These are phyloP conservation scores for Helicostylum pulchrum DNA, from an alignment of 192 early-diverging fungal species.

Conservation along the genomic window DNA sequence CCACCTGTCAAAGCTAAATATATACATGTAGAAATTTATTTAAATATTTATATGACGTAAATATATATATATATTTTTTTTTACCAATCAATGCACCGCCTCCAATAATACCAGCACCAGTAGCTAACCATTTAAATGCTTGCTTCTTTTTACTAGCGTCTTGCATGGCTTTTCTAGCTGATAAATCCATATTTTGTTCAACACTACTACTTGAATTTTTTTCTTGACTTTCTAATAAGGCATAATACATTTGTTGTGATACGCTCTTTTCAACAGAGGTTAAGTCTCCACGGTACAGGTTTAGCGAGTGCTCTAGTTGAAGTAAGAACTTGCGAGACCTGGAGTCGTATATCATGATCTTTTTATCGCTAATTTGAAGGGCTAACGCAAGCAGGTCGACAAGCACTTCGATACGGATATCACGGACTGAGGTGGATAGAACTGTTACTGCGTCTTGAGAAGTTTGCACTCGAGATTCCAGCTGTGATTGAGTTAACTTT, in stretches of 20 bases:
- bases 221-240: conserved; percentile 17
- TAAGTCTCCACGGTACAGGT: conserved; percentile 29
- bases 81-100: conserved; percentile 57
- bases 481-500: not conserved
- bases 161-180: conserved; percentile 41
- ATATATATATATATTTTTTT: not conserved
- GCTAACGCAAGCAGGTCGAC: conserved; percentile 19
- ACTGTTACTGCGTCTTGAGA: not conserved
- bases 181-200: conserved; percentile 22
- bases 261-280: conserved; percentile 41
- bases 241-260: conserved; percentile 54
- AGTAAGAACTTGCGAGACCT: conserved; percentile 46
- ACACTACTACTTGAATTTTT: not conserved
- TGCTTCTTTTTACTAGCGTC: conserved; percentile 46
- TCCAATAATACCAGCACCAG: conserved; percentile 48
- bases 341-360: conserved; percentile 44
- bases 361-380: conserved; percentile 2
- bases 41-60: not conserved
- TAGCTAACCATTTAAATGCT: conserved; percentile 48
- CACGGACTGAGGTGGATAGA: not conserved
- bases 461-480: not conserved
- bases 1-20: conserved; percentile 36
- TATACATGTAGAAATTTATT: not conserved
- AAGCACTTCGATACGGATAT: conserved; percentile 28
- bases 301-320: conserved; percentile 33